Evolutionary conservation across 1,139 yeast genomes (phyloP).

Genomic region (Eremothecium sinecaudum): DNA sequence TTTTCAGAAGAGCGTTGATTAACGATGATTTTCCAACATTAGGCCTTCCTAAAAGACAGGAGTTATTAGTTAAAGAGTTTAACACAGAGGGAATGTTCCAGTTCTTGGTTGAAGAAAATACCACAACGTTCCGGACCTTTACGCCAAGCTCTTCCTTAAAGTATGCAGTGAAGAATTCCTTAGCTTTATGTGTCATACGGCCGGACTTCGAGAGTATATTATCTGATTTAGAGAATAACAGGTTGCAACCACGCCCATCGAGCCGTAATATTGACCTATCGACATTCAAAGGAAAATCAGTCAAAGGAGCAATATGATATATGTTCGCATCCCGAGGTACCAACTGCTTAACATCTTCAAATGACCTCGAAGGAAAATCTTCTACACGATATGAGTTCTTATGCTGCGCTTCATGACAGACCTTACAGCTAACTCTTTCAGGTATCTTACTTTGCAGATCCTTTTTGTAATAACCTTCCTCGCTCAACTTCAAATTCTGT

Average conservation of each 20-base stretch:
- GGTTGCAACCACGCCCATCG: constrained; percentile 10
- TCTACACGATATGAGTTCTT: constrained; percentile 34
- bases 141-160: constrained; percentile 36
- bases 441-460: constrained; percentile 11
- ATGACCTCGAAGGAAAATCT: constrained; percentile 35
- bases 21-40: constrained; percentile 72
- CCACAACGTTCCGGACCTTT: constrained; percentile 38
- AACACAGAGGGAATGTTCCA: constrained; percentile 43
- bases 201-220: constrained; percentile 17
- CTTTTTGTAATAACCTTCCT: background rate
- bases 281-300: constrained; percentile 61
- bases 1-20: constrained; percentile 36
- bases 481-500: constrained; percentile 18
- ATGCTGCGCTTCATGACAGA: constrained; percentile 48
- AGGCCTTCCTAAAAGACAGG: constrained; percentile 61
- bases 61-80: constrained; percentile 32
- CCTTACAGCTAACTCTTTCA: constrained; percentile 33
- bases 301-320: constrained; percentile 52
- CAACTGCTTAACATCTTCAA: constrained; percentile 33
- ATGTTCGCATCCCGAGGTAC: constrained; percentile 45
- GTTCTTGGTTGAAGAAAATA: constrained; percentile 41
- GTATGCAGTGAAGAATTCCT: constrained; percentile 19
- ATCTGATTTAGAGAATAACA: constrained; percentile 27
- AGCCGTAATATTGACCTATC: constrained; percentile 33
- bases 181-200: constrained; percentile 15